Evolutionary conservation across 805 yeast species (phyloP), one percentile per base, ranked within the genome.

Genomic region (Candida piceae): DNA sequence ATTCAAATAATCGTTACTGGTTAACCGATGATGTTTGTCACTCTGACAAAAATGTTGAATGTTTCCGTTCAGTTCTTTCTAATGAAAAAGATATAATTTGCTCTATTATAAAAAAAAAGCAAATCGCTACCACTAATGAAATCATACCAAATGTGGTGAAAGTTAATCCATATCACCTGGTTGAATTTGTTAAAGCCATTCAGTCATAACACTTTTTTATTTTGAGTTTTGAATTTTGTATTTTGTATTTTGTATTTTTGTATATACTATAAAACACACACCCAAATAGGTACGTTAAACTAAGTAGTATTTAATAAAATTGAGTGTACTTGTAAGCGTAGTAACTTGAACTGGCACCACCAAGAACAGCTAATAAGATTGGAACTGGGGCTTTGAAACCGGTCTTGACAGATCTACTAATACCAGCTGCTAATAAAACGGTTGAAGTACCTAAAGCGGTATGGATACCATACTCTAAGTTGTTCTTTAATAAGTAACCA

Each of bases 381-480:
- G 97, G 97, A 39, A 89, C 74, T 0, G 95, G 90, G 55, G 84
- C 84, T 44, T 66, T 68, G 60, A 80, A 77, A 5, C 62, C 54
- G 7, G 77, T 68, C 24, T 78, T 76, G 36, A 75, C 42, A 7
- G 53, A 40, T 53, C 97, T 74, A 23, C 78, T 74, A n/a, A 82
- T 48, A 20, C 94, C 88, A 7, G 90, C 89, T 28, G 72, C 71
- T 9, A 82, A 59, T 49, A 89, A 70, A 13, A 84, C 52, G 2
- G 77, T 49, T 5, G 94, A 80, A 2, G 89, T 74, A 10, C 78
- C 82, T 38, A 88, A 63, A 0, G 96, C 95, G 13, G 83, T 57
- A 56, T 84, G 89, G 46, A 89, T 69, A 30, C 96, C 96, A 62
- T 75, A 76, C 54, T 84, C 88, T 42, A 76, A 78, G 56, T 86